Base-by-base conservation (phyloP, 345 rosid species). In the Populus deltoides region DNA sequence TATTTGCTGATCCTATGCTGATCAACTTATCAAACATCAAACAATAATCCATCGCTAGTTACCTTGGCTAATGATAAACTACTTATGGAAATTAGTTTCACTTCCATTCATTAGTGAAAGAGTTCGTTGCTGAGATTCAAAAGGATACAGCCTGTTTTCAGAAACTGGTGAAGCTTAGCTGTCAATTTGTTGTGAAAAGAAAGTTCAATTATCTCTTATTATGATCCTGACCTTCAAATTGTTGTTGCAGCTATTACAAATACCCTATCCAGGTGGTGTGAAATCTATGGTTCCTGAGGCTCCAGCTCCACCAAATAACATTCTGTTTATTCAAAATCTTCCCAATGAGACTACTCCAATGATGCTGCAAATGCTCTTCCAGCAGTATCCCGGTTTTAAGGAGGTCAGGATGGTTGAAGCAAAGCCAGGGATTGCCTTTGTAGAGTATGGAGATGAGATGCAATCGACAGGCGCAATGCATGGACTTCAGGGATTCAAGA, bases 341-440 rank as follows among this genome's bases (percentile, higher is more conserved):
- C 94, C 99, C 11, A 91, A 89, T 57, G 98, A 93, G 66, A 87
- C 97, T 1, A 88, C 97, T 27, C 89, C 98, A 1, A 86, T 91
- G 94, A 83, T 86, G 90, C 83, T 96, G 78, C 98, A 96, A 85
- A 86, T 83, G 90, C 77, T 93, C 31, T 96, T 96, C 86, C 81
- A 74, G 76, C 97, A 89, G 72, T 92, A 91, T 78, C 76, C 81
- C 9, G 97, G 97, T 66, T 92, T 96, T 70, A 96, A 96, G 88
- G 99, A 96, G 88, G 97, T 93, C 31, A 89, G 98, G 84, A 96
- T 92, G 97, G 87, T 96, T 74, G 99, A 94, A 82, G 81, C 99
- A 62, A 96, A 96, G 83, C 99, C 99, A 0, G 98, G 99, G 38
- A 96, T 96, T 12, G 99, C 99, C 83, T 96, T 96, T 77, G 94